Evolutionary conservation across 371 early-diverging fungal species (phyloP), one percentile per base, ranked within the genome.

Genomic region (Phascolomyces articulosus): DNA sequence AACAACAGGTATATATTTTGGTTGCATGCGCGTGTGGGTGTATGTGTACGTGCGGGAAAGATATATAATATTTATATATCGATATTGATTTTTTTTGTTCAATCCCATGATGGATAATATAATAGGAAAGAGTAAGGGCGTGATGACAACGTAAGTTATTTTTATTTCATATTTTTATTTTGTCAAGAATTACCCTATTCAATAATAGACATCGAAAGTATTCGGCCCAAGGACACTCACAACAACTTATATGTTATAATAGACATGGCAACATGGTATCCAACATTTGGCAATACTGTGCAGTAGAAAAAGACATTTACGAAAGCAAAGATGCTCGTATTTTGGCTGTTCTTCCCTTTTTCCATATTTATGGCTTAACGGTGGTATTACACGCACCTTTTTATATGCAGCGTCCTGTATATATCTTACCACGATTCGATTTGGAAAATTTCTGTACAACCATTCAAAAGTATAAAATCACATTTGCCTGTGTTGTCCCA

Each of bases 291-390:
- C 95, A 95, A 68, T 64, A 67, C 40, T 23, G 58, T n/a, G 41
- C 73, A 0, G 21, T 75, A 2, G 87, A 77, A 16, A 49, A 56
- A 4, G 31, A 49, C 2, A n/a, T 41, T 40, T 48, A 71, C 54
- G 60, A 71, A 31, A 49, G 44, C 44, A n/a, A 49, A n/a, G 72
- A 55, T 1, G 69, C 68, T 31, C 44, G 60, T 0, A 56, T 78
- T 58, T 69, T 91, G 41, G 90, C 85, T 6, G 79, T 91, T 18
- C 79, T 94, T 56, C 95, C 95, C 2, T 87, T 91, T 64, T 95
- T 86, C 75, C 95, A 95, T 64, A 86, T 91, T 51, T 78, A 69
- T 56, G 78, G 71, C 4, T 62, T 79, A 10, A 68, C 60, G 21
- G 40, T 58, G 20, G 57, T 72, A 21, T 47, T 81, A 4, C 74